Evolutionary conservation across 2,329 filamentous ascomycete species (phyloP), one percentile per base, ranked within the genome.

Genomic region (Penicillium rolfsii): DNA sequence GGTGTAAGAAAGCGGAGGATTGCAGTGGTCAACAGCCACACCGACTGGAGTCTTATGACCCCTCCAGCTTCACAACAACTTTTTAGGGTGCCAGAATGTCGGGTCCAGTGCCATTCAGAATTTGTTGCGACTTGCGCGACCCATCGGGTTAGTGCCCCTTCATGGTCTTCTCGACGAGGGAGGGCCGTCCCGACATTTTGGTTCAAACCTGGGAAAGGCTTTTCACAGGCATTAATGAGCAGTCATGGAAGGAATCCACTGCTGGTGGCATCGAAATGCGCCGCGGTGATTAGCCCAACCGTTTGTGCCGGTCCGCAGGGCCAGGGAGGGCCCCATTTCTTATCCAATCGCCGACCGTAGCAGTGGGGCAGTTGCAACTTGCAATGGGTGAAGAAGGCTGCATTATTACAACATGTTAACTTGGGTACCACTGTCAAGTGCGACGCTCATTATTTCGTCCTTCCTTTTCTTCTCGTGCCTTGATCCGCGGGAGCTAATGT

Each of bases 11-110:
- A 58, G 49, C 45, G 46, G 56, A 59, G 55, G 53, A 22, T 8
- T 53, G 30, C 26, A 50, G 33, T 12, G n/a, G 6, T 45, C 26
- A 50, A 55, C 16, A 48, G 56, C 52, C 64, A 66, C 65, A 66
- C 60, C 64, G 57, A 64, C 63, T 64, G 54, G 57, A 59, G 65
- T 61, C 64, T 66, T 62, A 66, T 65, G 64, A 64, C 65, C 60
- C 60, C 64, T 64, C 62, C 61, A 36, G 45, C 63, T 65, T 66
- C 45, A 49, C 58, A 33, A 57, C 63, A 60, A 36, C 28, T 9
- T 50, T 11, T 57, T 62, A 67, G 61, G 55, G 63, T 64, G 14
- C 64, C 63, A 38, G n/a, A 46, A 5, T 58, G 53, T 60, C 63
- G 65, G 63, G 65, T 40, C 59, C 33, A 46, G 38, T 35, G 28